Evolutionary conservation across 352 stramenopile species (phyloP), one percentile per base, ranked within the genome.

Genomic region (Hyaloperonospora arabidopsidis): DNA sequence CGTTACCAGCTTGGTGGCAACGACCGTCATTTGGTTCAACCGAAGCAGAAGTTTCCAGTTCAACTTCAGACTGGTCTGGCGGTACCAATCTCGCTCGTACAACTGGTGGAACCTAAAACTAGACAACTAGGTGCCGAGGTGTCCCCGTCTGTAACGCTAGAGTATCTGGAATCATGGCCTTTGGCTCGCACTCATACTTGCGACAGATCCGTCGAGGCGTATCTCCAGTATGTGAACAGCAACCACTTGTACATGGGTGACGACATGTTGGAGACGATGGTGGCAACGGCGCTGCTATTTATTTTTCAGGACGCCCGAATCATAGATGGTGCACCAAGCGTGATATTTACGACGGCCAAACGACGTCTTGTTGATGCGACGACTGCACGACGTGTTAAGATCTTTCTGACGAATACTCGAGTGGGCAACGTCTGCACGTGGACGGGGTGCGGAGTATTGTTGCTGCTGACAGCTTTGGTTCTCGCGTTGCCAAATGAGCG

Each of bases 321-420:
- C 1, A 55, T 68, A 15, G 59, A 75, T 32, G 36, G 51, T 18
- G 57, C 63, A 14, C 58, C 47, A 17, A 54, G 40, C 34, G 54
- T 22, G 22, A 57, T 49, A 7, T 51, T 52, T 45, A 54, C 54
- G 41, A 56, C 48, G 39, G 43, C 39, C 17, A 59, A 65, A 46
- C 67, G 49, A 57, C 64, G 52, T 23, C 72, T 78, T 15, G 57
- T 44, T 39, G 54, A 63, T 28, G 54, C 53, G 8, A 63, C 39
- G 35, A n/a, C n/a, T n/a, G 38, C 46, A 19, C 63, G 52, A 5
- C 53, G 63, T 39, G 66, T 72, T 18, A 63, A 74, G 19, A 45
- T 87, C 11, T 72, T 75, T 48, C 53, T 87, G 53, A 72, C 67
- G 25, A 87, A 85, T 66, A 87, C 76, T 14, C 49, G 49, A n/a